A percentile compares a stretch with the other conserved stretches of the same genome.
Evolutionary conservation across 441 rosid genomes (phyloP).

Genomic region (Metrosideros polymorpha): DNA sequence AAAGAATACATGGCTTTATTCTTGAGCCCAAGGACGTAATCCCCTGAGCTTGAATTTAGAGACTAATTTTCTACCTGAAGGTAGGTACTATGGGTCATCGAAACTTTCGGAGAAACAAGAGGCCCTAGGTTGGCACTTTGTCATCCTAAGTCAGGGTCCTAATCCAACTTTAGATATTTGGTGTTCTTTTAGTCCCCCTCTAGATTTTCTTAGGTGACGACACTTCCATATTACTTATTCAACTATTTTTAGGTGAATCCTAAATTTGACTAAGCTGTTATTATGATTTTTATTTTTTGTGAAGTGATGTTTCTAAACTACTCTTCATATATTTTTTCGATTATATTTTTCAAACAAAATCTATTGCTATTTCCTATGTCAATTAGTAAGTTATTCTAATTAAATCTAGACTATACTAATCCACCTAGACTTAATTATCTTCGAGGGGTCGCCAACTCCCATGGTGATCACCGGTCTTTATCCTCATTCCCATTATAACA

Average conservation of each 20-base stretch:
- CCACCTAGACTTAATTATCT: no score
- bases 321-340: fast-evolving
- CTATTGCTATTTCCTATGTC: no score
- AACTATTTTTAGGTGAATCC: neutral
- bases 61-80: neutral
- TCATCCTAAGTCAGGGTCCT: neutral
- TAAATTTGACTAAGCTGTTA: neutral
- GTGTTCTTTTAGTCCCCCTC: neutral
- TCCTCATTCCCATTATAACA: no score
- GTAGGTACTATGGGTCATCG: fast-evolving
- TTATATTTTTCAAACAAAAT: neutral
- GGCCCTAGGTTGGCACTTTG: neutral
- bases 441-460: no score
- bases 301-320: neutral
- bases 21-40: fast-evolving
- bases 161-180: neutral
- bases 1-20: neutral
- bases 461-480: no score
- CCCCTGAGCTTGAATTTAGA: neutral
- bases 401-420: no score
- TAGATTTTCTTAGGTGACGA: neutral
- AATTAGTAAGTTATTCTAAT: no score
- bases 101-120: fast-evolving
- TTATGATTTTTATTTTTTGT: neutral
- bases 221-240: fast-evolving